Conservation (phyloP, 768 basidiomycete genomes). For the Mycena galopus region DNA sequence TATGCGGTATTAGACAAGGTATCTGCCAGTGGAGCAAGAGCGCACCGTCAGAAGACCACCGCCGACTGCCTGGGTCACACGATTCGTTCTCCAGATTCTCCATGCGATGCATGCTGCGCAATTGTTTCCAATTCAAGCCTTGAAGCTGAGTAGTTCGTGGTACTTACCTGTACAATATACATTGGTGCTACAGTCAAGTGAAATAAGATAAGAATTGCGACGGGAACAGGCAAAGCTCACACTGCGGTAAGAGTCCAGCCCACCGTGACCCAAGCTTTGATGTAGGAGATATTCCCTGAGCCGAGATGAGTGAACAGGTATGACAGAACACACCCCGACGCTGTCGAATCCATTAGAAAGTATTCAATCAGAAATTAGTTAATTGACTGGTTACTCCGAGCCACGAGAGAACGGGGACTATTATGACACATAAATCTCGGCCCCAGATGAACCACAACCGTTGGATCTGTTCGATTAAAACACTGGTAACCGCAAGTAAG, state of each 20-base stretch:
- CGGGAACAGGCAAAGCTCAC: conserved; percentile 1
- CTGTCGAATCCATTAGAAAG: conserved; percentile 2
- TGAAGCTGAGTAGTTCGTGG: background rate
- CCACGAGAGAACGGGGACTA: conserved; percentile 6
- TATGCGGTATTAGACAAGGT: conserved; percentile 1
- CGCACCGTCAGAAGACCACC: background rate
- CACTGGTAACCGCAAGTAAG: conserved; percentile 6
- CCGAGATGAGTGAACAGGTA: background rate
- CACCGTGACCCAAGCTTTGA: background rate
- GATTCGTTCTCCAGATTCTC: conserved; percentile 12
- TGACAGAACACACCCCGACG: background rate
- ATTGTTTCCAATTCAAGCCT: background rate
- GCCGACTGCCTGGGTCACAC: conserved; percentile 3
- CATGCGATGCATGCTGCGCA: background rate
- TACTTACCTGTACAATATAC: conserved; percentile 7
- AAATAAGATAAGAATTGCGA: background rate
- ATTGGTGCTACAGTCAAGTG: background rate
- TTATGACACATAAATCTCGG: background rate
- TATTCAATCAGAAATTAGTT: conserved; percentile 3
- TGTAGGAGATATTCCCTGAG: conserved; percentile 1
- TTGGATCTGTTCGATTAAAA: background rate
- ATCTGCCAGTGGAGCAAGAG: background rate
- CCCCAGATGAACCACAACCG: conserved; percentile 9
- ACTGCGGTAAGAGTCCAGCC: background rate
- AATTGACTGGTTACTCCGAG: background rate